Evolutionary conservation across 78 protist genomes (phyloP).

Genomic region (Polysphondylium violaceum): DNA sequence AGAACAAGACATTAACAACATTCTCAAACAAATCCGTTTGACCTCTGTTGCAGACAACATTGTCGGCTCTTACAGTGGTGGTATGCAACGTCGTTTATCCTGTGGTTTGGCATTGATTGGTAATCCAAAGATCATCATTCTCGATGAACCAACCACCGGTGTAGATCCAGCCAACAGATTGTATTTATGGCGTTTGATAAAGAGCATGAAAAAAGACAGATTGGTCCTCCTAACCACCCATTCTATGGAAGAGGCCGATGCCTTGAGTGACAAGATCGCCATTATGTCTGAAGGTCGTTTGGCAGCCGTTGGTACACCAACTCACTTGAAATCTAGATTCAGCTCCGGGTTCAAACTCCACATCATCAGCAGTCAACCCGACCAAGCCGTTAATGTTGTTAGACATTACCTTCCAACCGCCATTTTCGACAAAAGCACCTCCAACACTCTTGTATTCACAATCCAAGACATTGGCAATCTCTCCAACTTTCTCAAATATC

Average conservation of each 20-base stretch:
- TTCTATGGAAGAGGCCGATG: constrained; percentile 78
- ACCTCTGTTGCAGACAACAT: constrained; percentile 10
- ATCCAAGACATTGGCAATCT: background rate
- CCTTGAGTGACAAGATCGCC: constrained; percentile 68
- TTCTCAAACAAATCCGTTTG: constrained; percentile 25
- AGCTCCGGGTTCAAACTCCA: too few species aligned
- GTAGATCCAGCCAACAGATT: constrained; percentile 54
- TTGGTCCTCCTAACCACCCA: constrained; percentile 73
- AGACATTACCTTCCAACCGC: too few species aligned
- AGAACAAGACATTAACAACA: constrained; percentile 33
- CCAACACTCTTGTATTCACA: background rate
- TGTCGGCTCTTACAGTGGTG: constrained; percentile 80
- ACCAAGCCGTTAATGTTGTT: too few species aligned
- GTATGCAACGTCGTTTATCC: constrained; percentile 87
- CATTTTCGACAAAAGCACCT: too few species aligned
- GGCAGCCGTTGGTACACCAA: constrained; percentile 48
- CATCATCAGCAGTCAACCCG: too few species aligned
- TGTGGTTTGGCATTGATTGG: constrained; percentile 83
- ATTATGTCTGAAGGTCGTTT: constrained; percentile 58
- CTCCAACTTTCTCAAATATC: background rate
- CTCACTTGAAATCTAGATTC: constrained; percentile 84
- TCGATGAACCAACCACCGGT: constrained; percentile 79
- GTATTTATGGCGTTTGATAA: constrained; percentile 59
- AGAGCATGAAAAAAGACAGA: constrained; percentile 8
- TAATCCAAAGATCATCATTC: background rate